Percentiles rank a stretch among this genome's conserved stretches.
These are phyloP conservation scores for Oxytropis ochrocephala DNA, from an alignment of 306 rosid genomes.

Conservation along the genomic window DNA sequence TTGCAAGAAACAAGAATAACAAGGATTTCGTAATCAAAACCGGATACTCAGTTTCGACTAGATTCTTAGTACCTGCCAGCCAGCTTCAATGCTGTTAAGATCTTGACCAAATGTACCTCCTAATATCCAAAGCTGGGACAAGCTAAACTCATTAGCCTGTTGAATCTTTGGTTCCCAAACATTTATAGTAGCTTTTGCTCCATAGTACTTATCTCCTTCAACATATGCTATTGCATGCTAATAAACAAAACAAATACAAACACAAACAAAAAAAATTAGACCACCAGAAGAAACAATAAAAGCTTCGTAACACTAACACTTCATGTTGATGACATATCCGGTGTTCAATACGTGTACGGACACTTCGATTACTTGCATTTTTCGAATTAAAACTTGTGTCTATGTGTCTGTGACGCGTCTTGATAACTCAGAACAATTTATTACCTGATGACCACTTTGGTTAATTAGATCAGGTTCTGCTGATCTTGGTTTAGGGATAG, in stretches of 20 bases:
- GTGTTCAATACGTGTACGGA: no score
- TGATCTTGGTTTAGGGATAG: constrained; percentile 81
- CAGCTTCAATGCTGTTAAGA: constrained; percentile 99
- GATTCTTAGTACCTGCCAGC: constrained; percentile 79
- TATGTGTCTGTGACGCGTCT: no score
- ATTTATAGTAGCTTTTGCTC: constrained; percentile 97
- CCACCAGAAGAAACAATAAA: background rate
- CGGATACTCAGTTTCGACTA: background rate
- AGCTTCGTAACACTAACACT: background rate
- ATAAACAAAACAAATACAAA: constrained; percentile 6
- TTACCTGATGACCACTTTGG: constrained; percentile 98
- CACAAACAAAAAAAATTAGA: constrained; percentile 1
- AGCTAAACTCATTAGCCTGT: constrained; percentile 91
- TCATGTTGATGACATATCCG: no score
- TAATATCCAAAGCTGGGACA: constrained; percentile 93
- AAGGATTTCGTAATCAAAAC: background rate
- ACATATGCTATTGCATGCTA: constrained; percentile 99
- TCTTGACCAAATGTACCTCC: constrained; percentile 99
- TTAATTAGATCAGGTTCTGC: constrained; percentile 87
- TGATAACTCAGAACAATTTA: background rate
- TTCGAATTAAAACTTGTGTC: no score
- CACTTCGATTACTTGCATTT: no score
- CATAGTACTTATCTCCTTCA: constrained; percentile 87
- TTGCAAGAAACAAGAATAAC: background rate
- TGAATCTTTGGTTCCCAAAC: constrained; percentile 98